These are phyloP conservation scores for Conoideocrella luteorostrata DNA, from an alignment of 2,329 filamentous ascomycete species.

Conservation along the genomic window DNA sequence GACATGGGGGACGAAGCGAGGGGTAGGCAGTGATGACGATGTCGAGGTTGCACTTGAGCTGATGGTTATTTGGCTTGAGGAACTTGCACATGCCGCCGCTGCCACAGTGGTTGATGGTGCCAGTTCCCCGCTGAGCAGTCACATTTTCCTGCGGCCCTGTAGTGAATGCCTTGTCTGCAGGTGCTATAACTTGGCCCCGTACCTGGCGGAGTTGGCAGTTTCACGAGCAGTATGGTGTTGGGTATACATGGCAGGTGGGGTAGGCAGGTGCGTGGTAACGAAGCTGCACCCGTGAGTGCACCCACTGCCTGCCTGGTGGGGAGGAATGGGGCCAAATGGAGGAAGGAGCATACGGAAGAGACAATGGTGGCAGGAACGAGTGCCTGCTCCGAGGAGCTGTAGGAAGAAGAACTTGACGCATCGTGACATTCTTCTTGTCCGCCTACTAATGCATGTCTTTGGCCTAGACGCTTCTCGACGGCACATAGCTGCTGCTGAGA, in stretches of 20 bases:
- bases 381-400: neutral
- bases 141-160: neutral
- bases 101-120: neutral
- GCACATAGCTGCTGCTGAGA: too few species aligned
- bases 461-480: neutral
- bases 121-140: neutral
- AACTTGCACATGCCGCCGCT: constrained; percentile 4
- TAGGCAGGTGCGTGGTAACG: too few species aligned
- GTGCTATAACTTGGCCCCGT: neutral
- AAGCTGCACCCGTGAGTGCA: too few species aligned
- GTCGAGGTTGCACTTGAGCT: neutral
- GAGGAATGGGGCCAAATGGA: constrained; percentile 2
- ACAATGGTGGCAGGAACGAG: constrained; percentile 1
- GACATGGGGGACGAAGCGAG: neutral
- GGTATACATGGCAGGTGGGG: constrained; percentile 1
- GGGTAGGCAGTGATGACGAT: constrained; percentile 4
- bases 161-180: neutral
- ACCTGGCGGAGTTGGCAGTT: neutral
- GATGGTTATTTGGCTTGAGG: neutral
- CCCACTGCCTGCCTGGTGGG: too few species aligned
- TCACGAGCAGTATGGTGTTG: too few species aligned
- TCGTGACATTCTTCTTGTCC: constrained; percentile 8
- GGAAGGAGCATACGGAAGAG: neutral
- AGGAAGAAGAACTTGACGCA: constrained; percentile 1
- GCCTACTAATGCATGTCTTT: constrained; percentile 3